phyloP scores from a whole-genome alignment of 2,329 filamentous ascomycete genomes.

The Alternaria atra region DNA sequence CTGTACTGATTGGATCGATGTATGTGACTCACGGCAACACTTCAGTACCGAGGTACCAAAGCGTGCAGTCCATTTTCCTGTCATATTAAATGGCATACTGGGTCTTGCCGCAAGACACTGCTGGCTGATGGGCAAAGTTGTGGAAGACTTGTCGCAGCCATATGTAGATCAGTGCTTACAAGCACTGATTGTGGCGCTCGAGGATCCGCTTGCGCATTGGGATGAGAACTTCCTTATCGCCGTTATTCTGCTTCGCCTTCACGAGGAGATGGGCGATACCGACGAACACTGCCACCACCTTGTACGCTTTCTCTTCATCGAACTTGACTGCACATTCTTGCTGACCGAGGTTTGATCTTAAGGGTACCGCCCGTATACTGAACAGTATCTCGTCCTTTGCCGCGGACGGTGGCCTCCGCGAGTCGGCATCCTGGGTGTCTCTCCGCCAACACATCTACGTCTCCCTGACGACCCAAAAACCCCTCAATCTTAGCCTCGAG shows the following conservation, averaged over 20 bases:
- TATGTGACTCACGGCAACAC: constrained; percentile 36
- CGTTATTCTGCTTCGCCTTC: constrained; percentile 60
- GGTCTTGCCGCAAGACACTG: constrained; percentile 58
- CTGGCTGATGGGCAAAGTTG: constrained; percentile 49
- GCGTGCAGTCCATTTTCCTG: constrained; percentile 57
- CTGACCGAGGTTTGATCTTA: background rate
- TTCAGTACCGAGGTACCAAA: constrained; percentile 60
- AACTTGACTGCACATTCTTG: background rate
- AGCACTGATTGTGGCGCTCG: constrained; percentile 57
- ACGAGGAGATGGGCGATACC: constrained; percentile 57
- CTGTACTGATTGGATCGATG: constrained; percentile 42
- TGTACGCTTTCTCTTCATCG: constrained; percentile 12
- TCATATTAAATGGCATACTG: constrained; percentile 59
- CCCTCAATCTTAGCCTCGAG: constrained; percentile 41
- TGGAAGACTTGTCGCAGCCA: constrained; percentile 55
- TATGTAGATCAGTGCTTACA: constrained; percentile 59
- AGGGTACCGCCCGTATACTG: constrained; percentile 49
- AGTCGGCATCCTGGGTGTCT: constrained; percentile 54
- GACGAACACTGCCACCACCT: constrained; percentile 53
- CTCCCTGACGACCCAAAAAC: constrained; percentile 47
- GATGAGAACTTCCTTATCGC: constrained; percentile 59
- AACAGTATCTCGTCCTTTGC: constrained; percentile 52
- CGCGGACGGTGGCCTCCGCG: constrained; percentile 51
- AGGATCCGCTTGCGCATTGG: constrained; percentile 53
- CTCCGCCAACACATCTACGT: constrained; percentile 55